Evolutionary conservation across 495 filamentous ascomycete species (phyloP).

Genomic region (Podospora appendiculata): DNA sequence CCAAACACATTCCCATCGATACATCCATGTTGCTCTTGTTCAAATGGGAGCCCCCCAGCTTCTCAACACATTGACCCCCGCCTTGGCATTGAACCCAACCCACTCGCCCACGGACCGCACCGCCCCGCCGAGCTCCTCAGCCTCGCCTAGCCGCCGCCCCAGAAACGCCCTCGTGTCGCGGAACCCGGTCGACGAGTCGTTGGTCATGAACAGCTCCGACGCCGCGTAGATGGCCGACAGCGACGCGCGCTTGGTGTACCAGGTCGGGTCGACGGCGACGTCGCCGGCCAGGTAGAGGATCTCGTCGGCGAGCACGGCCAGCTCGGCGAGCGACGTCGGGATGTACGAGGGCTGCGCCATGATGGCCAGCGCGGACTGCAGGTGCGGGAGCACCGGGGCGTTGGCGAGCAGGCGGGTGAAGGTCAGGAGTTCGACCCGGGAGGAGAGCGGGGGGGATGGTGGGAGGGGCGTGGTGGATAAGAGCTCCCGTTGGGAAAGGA

Average conservation of each 20-base stretch:
- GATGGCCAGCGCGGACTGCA: slow-evolving; percentile 67
- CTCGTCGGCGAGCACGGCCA: slow-evolving; percentile 76
- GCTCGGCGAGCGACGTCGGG: slow-evolving; percentile 67
- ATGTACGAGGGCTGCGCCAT: slow-evolving; percentile 77
- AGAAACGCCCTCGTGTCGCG: slow-evolving; percentile 73
- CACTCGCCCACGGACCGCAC: slow-evolving; percentile 60
- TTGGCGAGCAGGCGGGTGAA: neutral
- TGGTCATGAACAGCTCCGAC: slow-evolving; percentile 88
- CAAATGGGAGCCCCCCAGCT: slow-evolving; percentile 49
- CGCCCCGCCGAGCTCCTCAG: slow-evolving; percentile 46
- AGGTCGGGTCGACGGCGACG: slow-evolving; percentile 66
- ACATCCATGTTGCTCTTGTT: too few species aligned
- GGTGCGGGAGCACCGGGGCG: neutral
- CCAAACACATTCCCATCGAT: too few species aligned
- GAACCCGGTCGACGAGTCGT: slow-evolving; percentile 60
- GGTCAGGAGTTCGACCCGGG: neutral
- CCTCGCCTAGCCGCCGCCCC: slow-evolving; percentile 66
- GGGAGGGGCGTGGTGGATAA: slow-evolving; percentile 25
- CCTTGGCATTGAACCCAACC: slow-evolving; percentile 67
- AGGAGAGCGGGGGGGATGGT: slow-evolving; percentile 1
- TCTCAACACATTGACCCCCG: slow-evolving; percentile 52
- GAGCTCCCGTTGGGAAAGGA: slow-evolving; percentile 52
- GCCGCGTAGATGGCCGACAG: slow-evolving; percentile 76
- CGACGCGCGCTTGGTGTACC: slow-evolving; percentile 84
- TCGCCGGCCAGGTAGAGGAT: slow-evolving; percentile 83